Evolutionary conservation across 1,284 basidiomycete species (phyloP).

Genomic region (Sphaerobolus stellatus): DNA sequence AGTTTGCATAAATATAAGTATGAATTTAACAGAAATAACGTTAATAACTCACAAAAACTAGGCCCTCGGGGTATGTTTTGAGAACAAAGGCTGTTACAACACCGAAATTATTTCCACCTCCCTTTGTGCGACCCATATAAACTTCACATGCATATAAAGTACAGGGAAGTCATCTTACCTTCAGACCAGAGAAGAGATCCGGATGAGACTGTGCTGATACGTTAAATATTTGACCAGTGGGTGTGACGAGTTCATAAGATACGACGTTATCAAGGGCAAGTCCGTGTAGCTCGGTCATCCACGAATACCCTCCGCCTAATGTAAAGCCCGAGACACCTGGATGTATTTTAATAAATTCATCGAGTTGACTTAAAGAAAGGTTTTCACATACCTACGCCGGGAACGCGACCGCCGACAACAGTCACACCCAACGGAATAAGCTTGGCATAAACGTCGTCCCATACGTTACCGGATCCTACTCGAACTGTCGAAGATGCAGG

Average conservation of each 20-base stretch:
- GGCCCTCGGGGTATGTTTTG: not conserved
- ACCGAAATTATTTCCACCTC: constrained; percentile 12
- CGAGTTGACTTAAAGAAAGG: not conserved
- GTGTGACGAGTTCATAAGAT: constrained; percentile 21
- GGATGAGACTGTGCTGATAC: constrained; percentile 33
- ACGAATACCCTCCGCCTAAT: constrained; percentile 22
- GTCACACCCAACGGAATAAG: constrained; percentile 17
- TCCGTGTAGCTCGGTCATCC: constrained; percentile 19
- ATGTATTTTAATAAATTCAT: not conserved
- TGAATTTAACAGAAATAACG: not conserved
- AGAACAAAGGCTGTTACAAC: constrained; percentile 4
- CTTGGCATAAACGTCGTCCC: constrained; percentile 25
- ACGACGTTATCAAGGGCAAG: constrained; percentile 22
- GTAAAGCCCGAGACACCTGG: not conserved
- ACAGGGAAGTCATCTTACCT: too few relatives aligned
- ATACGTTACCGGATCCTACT: constrained; percentile 21
- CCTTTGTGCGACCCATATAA: too few relatives aligned
- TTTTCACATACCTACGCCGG: constrained; percentile 16
- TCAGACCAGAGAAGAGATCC: not conserved
- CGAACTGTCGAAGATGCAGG: constrained; percentile 11
- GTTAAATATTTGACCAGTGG: constrained; percentile 18
- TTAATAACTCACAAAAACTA: not conserved
- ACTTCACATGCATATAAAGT: too few relatives aligned
- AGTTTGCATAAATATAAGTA: too few relatives aligned
- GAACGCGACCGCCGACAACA: constrained; percentile 22